Evolutionary conservation across 768 basidiomycete genomes (phyloP).

Genomic region (Xerocomus spinulosus): DNA sequence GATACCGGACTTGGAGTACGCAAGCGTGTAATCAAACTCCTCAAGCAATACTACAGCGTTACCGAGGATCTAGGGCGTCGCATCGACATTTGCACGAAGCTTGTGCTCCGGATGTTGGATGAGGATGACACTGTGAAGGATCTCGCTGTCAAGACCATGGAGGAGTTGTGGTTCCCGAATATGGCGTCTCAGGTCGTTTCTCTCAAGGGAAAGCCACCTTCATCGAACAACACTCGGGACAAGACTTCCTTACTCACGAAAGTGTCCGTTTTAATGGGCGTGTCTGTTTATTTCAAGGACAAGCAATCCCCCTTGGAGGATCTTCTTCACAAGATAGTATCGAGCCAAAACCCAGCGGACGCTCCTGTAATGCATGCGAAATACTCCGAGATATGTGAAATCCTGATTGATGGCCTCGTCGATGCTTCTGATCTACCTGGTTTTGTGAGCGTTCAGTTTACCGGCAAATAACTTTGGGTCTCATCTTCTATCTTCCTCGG

Average conservation of each 20-base stretch:
- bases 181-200: slow-evolving; percentile 27
- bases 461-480: not conserved
- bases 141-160: slow-evolving; percentile 81
- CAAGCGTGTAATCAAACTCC: slow-evolving; percentile 92
- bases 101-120: slow-evolving; percentile 82
- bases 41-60: slow-evolving; percentile 74
- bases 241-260: slow-evolving; percentile 57
- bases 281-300: slow-evolving; percentile 78
- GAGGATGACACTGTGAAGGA: slow-evolving; percentile 96
- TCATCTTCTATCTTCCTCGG: not conserved
- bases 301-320: slow-evolving; percentile 82
- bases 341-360: slow-evolving; percentile 59
- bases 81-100: slow-evolving; percentile 75
- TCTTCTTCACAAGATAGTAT: slow-evolving; percentile 76
- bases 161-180: slow-evolving; percentile 83
- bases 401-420: slow-evolving; percentile 81
- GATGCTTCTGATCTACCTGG: slow-evolving; percentile 79
- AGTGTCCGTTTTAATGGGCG: slow-evolving; percentile 81
- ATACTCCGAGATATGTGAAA: slow-evolving; percentile 81
- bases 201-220: slow-evolving; percentile 35
- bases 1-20: slow-evolving; percentile 92
- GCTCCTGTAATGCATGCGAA: slow-evolving; percentile 52
- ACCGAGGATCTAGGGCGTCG: slow-evolving; percentile 55
- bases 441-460: slow-evolving; percentile 48
- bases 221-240: slow-evolving; percentile 37